Percentiles rank a stretch among this genome's conserved stretches.
Evolutionary conservation across 192 early-diverging fungal species (phyloP).

Genomic region (Allomyces macrogynus): DNA sequence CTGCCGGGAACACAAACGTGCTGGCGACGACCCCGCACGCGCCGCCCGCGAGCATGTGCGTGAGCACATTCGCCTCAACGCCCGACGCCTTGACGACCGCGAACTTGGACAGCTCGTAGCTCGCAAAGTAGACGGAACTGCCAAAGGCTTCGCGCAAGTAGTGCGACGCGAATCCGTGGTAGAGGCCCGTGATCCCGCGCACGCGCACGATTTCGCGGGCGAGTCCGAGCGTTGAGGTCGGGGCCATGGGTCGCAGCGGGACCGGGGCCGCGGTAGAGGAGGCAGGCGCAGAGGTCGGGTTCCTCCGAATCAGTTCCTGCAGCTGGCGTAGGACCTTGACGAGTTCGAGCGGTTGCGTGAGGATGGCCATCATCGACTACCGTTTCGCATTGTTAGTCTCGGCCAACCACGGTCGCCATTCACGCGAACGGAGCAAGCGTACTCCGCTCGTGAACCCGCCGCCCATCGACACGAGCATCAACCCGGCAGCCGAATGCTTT

Average conservation of each 20-base stretch:
- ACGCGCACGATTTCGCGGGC: constrained; percentile 23
- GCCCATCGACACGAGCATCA: no score
- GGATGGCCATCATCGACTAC: constrained; percentile 28
- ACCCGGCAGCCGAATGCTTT: no score
- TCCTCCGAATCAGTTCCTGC: constrained; percentile 22
- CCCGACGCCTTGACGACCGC: constrained; percentile 17
- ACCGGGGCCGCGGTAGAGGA: not conserved
- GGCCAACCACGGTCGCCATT: no score
- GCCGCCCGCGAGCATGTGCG: constrained; percentile 56
- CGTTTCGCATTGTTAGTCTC: no score
- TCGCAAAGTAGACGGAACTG: constrained; percentile 50
- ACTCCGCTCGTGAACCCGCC: no score
- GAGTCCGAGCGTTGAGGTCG: constrained; percentile 6
- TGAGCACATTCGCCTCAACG: constrained; percentile 12
- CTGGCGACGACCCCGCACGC: constrained; percentile 55
- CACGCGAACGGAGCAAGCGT: no score
- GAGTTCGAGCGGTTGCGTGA: constrained; percentile 56
- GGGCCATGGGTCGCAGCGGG: not conserved
- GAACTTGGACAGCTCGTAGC: constrained; percentile 40
- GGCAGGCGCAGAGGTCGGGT: not conserved
- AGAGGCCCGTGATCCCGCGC: constrained; percentile 25
- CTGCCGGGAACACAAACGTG: constrained; percentile 57
- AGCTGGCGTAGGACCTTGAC: constrained; percentile 59
- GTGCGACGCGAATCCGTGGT: constrained; percentile 20
- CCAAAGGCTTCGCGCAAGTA: constrained; percentile 40